These are phyloP conservation scores for Geotrichum phurueaensis DNA, from an alignment of 1,139 yeast species.

Conservation along the genomic window DNA sequence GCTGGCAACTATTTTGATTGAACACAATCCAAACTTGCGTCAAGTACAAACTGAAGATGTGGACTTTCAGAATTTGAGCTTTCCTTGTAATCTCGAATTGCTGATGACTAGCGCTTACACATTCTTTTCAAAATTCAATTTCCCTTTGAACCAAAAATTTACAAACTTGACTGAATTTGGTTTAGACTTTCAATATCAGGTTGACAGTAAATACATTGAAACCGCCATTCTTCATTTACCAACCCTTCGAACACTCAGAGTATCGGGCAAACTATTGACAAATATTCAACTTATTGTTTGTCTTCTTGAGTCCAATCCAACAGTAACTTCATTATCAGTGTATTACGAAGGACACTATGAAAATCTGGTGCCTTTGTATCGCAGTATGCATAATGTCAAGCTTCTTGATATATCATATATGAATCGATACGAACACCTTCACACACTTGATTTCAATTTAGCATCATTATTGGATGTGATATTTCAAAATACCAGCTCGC, in stretches of 20 bases:
- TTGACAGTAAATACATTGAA: too few relatives aligned
- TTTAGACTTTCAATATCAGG: background rate
- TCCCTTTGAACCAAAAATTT: background rate
- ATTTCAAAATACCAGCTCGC: background rate
- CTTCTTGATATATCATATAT: too few relatives aligned
- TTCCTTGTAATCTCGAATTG: background rate
- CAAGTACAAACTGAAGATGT: background rate
- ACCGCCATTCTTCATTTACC: background rate
- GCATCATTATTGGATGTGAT: background rate
- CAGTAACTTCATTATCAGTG: background rate
- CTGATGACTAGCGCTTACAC: background rate
- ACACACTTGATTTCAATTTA: too few relatives aligned
- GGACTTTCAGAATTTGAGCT: background rate
- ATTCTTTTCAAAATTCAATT: background rate
- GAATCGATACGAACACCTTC: too few relatives aligned
- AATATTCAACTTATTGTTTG: background rate
- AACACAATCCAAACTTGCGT: background rate
- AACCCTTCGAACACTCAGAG: background rate
- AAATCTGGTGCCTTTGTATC: too few relatives aligned
- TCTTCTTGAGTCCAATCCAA: background rate
- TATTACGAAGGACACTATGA: too few relatives aligned
- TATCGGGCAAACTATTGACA: background rate
- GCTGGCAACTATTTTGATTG: background rate
- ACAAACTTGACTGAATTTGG: background rate
- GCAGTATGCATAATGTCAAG: too few relatives aligned